Conservation (phyloP, 495 filamentous ascomycete genomes). For the Trichoderma asperelloides region DNA sequence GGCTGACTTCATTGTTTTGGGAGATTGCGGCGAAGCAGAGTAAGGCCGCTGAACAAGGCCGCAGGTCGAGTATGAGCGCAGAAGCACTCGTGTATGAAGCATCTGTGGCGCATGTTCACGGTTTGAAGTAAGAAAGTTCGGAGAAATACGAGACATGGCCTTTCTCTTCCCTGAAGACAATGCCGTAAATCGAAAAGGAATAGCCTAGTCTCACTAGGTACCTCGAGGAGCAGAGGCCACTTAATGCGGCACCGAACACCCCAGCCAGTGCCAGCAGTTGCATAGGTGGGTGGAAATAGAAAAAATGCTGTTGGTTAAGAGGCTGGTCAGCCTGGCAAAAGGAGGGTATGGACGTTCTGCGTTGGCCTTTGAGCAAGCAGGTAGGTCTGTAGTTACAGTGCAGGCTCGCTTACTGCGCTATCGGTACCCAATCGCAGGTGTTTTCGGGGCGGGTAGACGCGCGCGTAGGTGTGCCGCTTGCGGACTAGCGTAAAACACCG, state of each 20-base stretch:
- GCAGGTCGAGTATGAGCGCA: neutral
- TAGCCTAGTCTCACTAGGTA: neutral
- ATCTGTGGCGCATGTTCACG: neutral
- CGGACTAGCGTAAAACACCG: neutral
- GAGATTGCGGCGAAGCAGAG: neutral
- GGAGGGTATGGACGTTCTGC: neutral
- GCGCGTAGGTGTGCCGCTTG: neutral
- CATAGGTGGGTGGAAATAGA: neutral
- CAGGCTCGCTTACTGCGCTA: constrained; percentile 7
- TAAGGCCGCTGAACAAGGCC: neutral
- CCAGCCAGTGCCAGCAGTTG: neutral
- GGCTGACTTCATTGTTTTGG: neutral
- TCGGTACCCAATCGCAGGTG: constrained; percentile 7
- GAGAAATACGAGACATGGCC: neutral
- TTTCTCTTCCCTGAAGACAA: neutral
- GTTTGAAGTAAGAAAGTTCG: neutral
- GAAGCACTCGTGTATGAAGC: neutral
- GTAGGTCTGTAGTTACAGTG: neutral
- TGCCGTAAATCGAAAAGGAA: neutral
- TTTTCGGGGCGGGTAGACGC: neutral
- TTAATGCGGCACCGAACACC: neutral
- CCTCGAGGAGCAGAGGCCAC: neutral
- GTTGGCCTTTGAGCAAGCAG: neutral
- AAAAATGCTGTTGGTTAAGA: neutral
- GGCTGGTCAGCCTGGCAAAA: neutral